phyloP scores from a whole-genome alignment of 371 early-diverging fungal species.

The Capillidium rhysosporum region DNA sequence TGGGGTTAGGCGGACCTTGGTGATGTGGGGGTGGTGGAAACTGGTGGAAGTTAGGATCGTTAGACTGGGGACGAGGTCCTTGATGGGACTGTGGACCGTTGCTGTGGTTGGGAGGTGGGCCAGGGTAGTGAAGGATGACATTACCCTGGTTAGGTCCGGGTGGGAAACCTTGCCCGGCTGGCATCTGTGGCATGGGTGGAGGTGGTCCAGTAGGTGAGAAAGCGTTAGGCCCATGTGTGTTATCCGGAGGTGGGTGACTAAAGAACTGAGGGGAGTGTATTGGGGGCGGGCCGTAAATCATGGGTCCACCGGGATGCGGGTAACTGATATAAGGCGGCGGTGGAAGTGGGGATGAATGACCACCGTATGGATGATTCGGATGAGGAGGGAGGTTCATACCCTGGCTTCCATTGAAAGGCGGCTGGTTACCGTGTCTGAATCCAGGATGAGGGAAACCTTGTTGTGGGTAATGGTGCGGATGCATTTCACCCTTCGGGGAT shows the following conservation, averaged over 20 bases:
- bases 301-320: not conserved
- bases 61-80: not conserved
- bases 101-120: not conserved
- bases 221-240: not conserved
- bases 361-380: constrained; percentile 1
- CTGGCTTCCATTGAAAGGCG: constrained; percentile 1
- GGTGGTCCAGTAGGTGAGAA: not conserved
- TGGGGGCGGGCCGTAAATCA: not conserved
- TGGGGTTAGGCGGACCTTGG: not conserved
- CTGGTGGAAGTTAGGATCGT: not conserved
- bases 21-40: too few relatives aligned
- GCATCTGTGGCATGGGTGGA: not conserved
- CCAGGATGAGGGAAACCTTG: constrained; percentile 6
- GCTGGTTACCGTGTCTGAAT: constrained; percentile 3
- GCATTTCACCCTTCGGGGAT: not conserved
- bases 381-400: constrained; percentile 7
- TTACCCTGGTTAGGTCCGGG: not conserved
- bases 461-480: not conserved
- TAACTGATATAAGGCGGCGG: not conserved
- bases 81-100: too few relatives aligned
- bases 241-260: not conserved
- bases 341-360: constrained; percentile 6
- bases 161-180: not conserved
- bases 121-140: too few relatives aligned
- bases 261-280: not conserved